Percentiles rank a stretch among this genome's conserved stretches.
Evolutionary conservation across 345 rosid species (phyloP).

Genomic region (Aquilaria malaccensis): DNA sequence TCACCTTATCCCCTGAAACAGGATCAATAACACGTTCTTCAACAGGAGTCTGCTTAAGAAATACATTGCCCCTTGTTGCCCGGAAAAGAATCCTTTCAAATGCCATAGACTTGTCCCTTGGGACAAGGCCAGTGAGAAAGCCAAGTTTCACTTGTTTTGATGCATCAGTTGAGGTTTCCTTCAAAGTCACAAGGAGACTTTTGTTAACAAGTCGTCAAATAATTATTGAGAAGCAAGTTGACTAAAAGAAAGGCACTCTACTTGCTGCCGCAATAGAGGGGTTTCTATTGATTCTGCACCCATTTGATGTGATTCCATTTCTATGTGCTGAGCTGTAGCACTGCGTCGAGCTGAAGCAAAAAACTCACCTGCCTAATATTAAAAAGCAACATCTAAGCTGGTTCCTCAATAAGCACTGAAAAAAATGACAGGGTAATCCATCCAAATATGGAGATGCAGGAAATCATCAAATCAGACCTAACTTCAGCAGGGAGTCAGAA

Average conservation of each 20-base stretch:
- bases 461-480: no score
- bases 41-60: slow-evolving; percentile 52
- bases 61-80: slow-evolving; percentile 95
- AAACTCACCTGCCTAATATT: slow-evolving; percentile 68
- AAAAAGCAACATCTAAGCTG: neutral
- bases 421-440: neutral
- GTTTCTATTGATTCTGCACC: slow-evolving; percentile 64
- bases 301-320: slow-evolving; percentile 40
- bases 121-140: slow-evolving; percentile 82
- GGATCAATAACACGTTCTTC: slow-evolving; percentile 85
- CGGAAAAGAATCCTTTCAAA: slow-evolving; percentile 96
- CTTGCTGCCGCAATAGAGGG: slow-evolving; percentile 69
- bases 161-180: slow-evolving; percentile 62
- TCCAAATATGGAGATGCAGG: neutral
- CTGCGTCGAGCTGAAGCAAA: slow-evolving; percentile 65
- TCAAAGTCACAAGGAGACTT: slow-evolving; percentile 5
- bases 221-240: neutral
- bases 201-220: slow-evolving; percentile 3
- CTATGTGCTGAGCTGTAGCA: slow-evolving; percentile 76
- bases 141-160: slow-evolving; percentile 93
- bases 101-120: slow-evolving; percentile 79
- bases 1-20: slow-evolving; percentile 87
- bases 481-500: no score
- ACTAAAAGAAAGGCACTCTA: slow-evolving; percentile 20
- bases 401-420: neutral